A percentile compares a stretch with the other conserved stretches of the same genome.
Conservation (phyloP, 768 basidiomycete species). For the Dioszegia hungarica region DNA sequence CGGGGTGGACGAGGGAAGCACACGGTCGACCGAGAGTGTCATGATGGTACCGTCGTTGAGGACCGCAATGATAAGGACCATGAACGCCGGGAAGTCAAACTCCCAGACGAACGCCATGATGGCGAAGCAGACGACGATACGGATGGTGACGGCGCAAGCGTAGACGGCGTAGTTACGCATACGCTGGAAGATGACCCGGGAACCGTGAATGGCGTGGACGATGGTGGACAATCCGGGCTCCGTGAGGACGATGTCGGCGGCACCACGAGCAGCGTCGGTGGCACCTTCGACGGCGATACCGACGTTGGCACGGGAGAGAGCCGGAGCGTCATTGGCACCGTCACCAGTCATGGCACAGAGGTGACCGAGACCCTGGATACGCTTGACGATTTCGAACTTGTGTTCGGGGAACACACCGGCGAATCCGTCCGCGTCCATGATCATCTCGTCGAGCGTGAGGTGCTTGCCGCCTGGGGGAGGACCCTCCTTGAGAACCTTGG, state of each 20-base stretch:
- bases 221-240: slow-evolving; percentile 99
- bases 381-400: slow-evolving; percentile 99
- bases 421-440: slow-evolving; percentile 98
- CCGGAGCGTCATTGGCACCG: slow-evolving; percentile 97
- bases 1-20: slow-evolving; percentile 83
- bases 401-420: slow-evolving; percentile 99
- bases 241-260: slow-evolving; percentile 94
- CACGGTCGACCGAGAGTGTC: slow-evolving; percentile 88
- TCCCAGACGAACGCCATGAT: slow-evolving; percentile 92
- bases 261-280: slow-evolving; percentile 96
- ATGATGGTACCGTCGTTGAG: slow-evolving; percentile 99
- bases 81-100: slow-evolving; percentile 99
- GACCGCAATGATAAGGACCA: slow-evolving; percentile 95
- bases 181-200: slow-evolving; percentile 98
- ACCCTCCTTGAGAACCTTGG: slow-evolving; percentile 97
- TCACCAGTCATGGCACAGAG: slow-evolving; percentile 99
- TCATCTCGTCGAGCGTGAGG: slow-evolving; percentile 88
- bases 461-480: slow-evolving; percentile 82
- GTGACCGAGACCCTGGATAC: slow-evolving; percentile 91
- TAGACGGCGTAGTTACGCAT: slow-evolving; percentile 99
- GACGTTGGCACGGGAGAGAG: slow-evolving; percentile 95
- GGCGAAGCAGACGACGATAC: slow-evolving; percentile 96
- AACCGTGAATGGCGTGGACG: slow-evolving; percentile 96
- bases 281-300: slow-evolving; percentile 99
- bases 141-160: slow-evolving; percentile 91